phyloP scores from a whole-genome alignment of 1,284 basidiomycete species.

The Rhodotorula sp. region DNA sequence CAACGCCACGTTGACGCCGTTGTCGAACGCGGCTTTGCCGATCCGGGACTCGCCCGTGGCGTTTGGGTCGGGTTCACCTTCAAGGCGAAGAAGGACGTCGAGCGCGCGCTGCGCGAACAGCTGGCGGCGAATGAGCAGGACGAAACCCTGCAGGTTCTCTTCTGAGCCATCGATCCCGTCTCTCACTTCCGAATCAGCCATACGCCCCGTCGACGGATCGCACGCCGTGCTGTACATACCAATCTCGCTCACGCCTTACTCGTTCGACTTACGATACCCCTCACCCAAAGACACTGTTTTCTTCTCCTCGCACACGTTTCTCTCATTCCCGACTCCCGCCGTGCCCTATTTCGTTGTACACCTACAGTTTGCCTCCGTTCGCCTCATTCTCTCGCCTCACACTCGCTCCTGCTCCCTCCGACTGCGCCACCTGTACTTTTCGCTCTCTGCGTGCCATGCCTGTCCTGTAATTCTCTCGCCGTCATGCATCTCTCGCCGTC shows the following conservation, averaged over 20 bases:
- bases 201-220: neutral
- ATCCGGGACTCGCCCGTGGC: conserved; percentile 61
- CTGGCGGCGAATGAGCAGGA: conserved; percentile 5
- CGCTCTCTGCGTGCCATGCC: neutral
- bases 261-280: neutral
- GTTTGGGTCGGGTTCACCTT: conserved; percentile 99
- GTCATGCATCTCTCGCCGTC: too few relatives aligned
- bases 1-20: conserved; percentile 90
- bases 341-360: conserved; percentile 8
- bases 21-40: conserved; percentile 71
- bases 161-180: neutral
- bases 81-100: conserved; percentile 39
- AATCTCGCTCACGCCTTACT: neutral
- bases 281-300: neutral
- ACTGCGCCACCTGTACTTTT: neutral
- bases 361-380: neutral
- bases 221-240: too few relatives aligned
- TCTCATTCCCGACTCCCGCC: neutral
- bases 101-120: conserved; percentile 10
- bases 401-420: neutral
- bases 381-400: neutral
- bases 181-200: too few relatives aligned
- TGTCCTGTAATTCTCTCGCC: too few relatives aligned
- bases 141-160: conserved; percentile 13
- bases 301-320: too few relatives aligned